phyloP scores from a whole-genome alignment of 768 basidiomycete genomes.

The Mrakia blollopis region DNA sequence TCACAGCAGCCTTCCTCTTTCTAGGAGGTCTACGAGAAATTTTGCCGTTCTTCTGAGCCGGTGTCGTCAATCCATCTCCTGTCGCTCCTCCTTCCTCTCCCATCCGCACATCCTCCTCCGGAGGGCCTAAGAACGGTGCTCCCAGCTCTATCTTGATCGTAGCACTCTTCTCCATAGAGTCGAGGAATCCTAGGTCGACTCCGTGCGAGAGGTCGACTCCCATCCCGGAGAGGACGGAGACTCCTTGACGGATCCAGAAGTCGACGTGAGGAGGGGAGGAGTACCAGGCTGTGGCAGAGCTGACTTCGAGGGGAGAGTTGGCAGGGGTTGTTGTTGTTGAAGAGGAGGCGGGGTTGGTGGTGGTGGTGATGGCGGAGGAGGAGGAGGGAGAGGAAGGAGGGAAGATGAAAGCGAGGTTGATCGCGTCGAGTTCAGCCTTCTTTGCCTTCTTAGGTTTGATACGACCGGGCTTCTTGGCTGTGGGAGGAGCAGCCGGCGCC shows the following conservation, averaged over 20 bases:
- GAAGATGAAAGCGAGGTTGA: neutral
- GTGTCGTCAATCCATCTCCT: neutral
- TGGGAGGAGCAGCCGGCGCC: neutral
- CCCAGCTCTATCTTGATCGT: too few species aligned
- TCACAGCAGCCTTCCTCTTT: too few species aligned
- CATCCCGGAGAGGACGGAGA: slow-evolving; percentile 4
- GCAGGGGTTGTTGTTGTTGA: neutral
- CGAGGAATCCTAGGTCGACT: slow-evolving; percentile 17
- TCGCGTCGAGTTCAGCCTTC: neutral
- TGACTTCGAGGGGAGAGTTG: too few species aligned
- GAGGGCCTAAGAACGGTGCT: too few species aligned
- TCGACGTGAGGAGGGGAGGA: slow-evolving; percentile 4
- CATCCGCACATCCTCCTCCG: too few species aligned
- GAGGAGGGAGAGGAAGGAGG: neutral
- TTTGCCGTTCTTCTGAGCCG: too few species aligned
- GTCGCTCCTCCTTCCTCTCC: neutral
- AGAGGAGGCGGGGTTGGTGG: neutral
- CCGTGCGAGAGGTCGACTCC: slow-evolving; percentile 12
- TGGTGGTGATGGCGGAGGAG: neutral
- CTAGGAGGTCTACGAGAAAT: too few species aligned
- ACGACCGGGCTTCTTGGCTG: too few species aligned
- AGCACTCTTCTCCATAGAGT: neutral
- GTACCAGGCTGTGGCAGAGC: slow-evolving; percentile 14
- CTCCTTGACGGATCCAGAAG: slow-evolving; percentile 23
- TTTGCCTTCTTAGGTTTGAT: slow-evolving; percentile 3